Evolutionary conservation across 2,329 filamentous ascomycete species (phyloP), one percentile per base, ranked within the genome.

Genomic region (Phoma sp.): DNA sequence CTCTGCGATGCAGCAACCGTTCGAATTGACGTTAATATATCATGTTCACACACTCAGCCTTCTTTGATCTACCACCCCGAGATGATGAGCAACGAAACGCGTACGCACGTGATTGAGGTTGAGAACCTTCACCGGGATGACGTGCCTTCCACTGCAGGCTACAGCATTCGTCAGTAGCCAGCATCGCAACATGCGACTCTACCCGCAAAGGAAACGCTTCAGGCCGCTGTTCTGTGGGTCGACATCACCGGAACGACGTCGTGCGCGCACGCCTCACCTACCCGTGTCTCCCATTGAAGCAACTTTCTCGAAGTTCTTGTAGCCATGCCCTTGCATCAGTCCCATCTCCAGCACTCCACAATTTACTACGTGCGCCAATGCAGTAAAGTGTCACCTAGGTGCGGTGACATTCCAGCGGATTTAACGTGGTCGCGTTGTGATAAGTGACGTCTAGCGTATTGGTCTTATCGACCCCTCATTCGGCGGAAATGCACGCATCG

Each of bases 11-110:
- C 32, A 24, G 43, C 5, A 4, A 19, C n/a, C 9, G 27, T 36
- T 21, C 35, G 43, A 39, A 38, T 32, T 25, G 22, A 52, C 33
- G 21, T 43, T 55, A 48, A 49, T 48, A 38, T 43, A 41, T 44
- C 21, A 43, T 43, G 33, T 48, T 55, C 40, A 49, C 38, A 44
- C 29, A 47, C 29, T 6, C 36, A 4, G 19, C 29, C 22, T 9
- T 36, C 35, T 12, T 9, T 17, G 12, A 13, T 31, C 29, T 12
- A 13, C 27, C 29, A 13, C 27, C 27, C 27, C 8, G 7, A 10
- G n/a, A 40, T 2, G 3, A n/a, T n/a, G 21, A 13, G 19, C 17
- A 24, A 39, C 9, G 15, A n/a, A 27, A 25, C 21, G 24, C 41
- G 31, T 25, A 29, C 21, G 13, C 31, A 44, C 41, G 41, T 44